Percentiles rank a stretch among this genome's conserved stretches.
These are phyloP conservation scores for Ceratobasidium papillatum DNA, from an alignment of 1,284 basidiomycete species.

Conservation along the genomic window DNA sequence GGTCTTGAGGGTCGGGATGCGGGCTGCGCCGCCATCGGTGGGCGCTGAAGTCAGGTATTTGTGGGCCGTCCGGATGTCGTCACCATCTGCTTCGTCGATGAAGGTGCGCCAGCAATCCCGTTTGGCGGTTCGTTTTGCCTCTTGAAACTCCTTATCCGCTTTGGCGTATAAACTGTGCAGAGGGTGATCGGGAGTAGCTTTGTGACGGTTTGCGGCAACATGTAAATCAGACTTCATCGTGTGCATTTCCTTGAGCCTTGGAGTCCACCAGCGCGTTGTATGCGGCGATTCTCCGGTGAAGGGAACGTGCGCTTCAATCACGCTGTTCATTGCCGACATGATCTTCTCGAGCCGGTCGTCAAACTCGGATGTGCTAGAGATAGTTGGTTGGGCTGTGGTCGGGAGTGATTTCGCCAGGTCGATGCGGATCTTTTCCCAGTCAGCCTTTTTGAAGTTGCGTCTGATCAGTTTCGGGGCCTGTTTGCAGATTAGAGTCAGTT, in stretches of 20 bases:
- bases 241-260: constrained; percentile 32
- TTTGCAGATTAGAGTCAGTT: not conserved
- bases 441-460: constrained; percentile 8
- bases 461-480: not conserved
- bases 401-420: not conserved
- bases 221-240: constrained; percentile 18
- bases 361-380: not conserved
- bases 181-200: not conserved
- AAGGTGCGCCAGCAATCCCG: constrained; percentile 37
- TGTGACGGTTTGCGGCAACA: not conserved
- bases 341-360: constrained; percentile 17
- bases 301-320: constrained; percentile 24
- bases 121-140: constrained; percentile 13
- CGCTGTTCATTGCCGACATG: constrained; percentile 2
- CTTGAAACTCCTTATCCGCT: not conserved
- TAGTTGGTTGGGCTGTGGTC: not conserved
- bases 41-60: constrained; percentile 26
- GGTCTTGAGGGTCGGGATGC: constrained; percentile 34
- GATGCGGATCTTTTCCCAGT: constrained; percentile 25
- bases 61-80: constrained; percentile 39
- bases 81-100: constrained; percentile 37
- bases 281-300: constrained; percentile 1
- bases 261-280: constrained; percentile 37
- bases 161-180: not conserved
- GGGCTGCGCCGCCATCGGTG: not conserved